phyloP scores from a whole-genome alignment of 2,329 filamentous ascomycete genomes.

The Alternaria gaisen region DNA sequence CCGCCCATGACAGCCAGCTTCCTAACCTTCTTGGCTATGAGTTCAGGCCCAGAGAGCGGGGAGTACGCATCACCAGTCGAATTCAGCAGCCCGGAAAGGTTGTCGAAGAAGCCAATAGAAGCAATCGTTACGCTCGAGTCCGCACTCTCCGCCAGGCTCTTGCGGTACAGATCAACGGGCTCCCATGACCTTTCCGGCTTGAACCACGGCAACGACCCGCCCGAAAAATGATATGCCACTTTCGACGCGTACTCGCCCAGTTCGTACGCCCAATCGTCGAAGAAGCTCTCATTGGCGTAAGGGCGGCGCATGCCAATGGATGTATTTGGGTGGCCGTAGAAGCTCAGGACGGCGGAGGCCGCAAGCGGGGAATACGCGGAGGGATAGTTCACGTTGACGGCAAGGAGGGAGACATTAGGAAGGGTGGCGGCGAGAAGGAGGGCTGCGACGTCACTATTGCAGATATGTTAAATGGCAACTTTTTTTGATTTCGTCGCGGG shows the following conservation, averaged over 20 bases:
- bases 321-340: not conserved
- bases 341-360: not conserved
- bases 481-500: not conserved
- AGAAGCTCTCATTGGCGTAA: not conserved
- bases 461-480: not conserved
- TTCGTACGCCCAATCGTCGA: not conserved
- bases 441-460: not conserved
- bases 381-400: not conserved
- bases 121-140: not conserved
- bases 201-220: not conserved
- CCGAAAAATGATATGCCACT: conserved; percentile 8
- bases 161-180: not conserved
- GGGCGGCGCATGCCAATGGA: not conserved
- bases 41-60: not conserved
- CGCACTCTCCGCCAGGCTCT: not conserved
- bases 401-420: not conserved
- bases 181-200: not conserved
- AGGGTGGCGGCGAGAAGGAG: not conserved
- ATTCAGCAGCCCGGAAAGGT: not conserved
- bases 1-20: conserved; percentile 1
- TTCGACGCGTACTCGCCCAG: conserved; percentile 5
- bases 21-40: not conserved
- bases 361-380: not conserved
- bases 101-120: not conserved
- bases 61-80: not conserved